phyloP scores from a whole-genome alignment of 2,329 filamentous ascomycete species.

The Epichloe sp. region DNA sequence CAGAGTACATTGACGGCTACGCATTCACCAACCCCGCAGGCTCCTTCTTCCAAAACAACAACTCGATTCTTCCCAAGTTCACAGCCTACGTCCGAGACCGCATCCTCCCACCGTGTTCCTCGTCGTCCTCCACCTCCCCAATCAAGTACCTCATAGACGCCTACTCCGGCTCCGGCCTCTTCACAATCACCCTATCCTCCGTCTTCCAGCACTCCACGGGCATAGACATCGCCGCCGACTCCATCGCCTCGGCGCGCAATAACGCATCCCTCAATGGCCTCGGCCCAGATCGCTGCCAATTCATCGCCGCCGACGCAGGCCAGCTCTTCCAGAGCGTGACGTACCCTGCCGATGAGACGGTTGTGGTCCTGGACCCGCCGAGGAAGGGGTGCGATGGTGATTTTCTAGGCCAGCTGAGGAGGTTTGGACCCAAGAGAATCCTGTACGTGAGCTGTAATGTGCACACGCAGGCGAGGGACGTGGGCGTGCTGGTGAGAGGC shows the following conservation, averaged over 20 bases:
- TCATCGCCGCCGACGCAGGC: constrained; percentile 80
- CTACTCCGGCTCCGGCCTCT: constrained; percentile 93
- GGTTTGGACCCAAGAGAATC: constrained; percentile 64
- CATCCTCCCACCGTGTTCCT: constrained; percentile 44
- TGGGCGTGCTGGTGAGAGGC: constrained; percentile 75
- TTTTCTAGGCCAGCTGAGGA: constrained; percentile 70
- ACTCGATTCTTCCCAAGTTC: constrained; percentile 82
- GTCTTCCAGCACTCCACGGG: constrained; percentile 76
- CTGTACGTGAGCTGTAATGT: constrained; percentile 97
- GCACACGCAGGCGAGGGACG: constrained; percentile 88
- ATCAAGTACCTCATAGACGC: constrained; percentile 91
- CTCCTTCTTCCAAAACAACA: constrained; percentile 99
- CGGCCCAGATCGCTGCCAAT: constrained; percentile 53
- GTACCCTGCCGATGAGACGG: constrained; percentile 68
- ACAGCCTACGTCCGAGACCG: constrained; percentile 75
- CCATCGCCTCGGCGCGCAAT: constrained; percentile 62
- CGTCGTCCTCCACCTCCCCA: constrained; percentile 24
- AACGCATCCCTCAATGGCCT: constrained; percentile 74
- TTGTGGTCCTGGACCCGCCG: constrained; percentile 93
- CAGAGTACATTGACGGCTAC: constrained; percentile 78
- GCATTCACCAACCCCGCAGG: constrained; percentile 85
- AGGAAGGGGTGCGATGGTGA: constrained; percentile 83
- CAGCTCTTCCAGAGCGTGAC: constrained; percentile 64
- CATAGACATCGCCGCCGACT: constrained; percentile 74
- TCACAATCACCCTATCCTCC: constrained; percentile 82